Base-by-base conservation (phyloP, 1,284 basidiomycete genomes). In the Ustilago cynodontis region DNA sequence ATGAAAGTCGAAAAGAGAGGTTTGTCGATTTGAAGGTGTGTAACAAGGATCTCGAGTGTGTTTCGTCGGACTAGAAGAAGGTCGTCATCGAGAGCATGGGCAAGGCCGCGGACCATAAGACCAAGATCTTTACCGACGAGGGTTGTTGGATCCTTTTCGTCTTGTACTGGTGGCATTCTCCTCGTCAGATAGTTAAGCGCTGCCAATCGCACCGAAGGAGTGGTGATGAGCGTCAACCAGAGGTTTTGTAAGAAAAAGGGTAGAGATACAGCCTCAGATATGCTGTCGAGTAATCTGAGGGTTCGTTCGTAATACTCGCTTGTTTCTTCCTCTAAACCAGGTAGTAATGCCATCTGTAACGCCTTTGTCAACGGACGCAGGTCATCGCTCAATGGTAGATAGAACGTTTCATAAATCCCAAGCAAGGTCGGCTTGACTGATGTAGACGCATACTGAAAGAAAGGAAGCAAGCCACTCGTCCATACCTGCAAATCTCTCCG, bases 361-460 rank as follows among this genome's bases (percentile, higher is more conserved):
- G 96, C 93, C 83, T 96, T 98, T 88, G 93, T 94, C 31, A 94
- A 89, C 7, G 95, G 95, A 22, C 96, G 91, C 18, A 99, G 89
- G 51, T 91, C 90, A 18, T 88, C 88, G 86, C 93, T 91, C 9
- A 99, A 88, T 0, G 96, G 94, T 4, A 99, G 88, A 86, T 97
- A 99, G 64, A 71, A 79, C 20, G 61, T 53, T 31, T 85, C 82
- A 53, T 82, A 79, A 35, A 86, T 66, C 31, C 57, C 66, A 8
- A 86, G 66, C 13, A 86, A 59, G 5, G 70, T 53, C 0, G 82
- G 82, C 24, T 80, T 80, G 77, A 74, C 80, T 22, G 94, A 95
- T 7, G 95, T 99, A 16, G 95, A 92, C 6, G 97, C 95, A 86
- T 94, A 98, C 86, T 98, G 94, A 85, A 98, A 98, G 90, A 99